Percentiles rank a stretch among this genome's conserved stretches.
These are phyloP conservation scores for Chiua virens DNA, from an alignment of 768 basidiomycete genomes.

Conservation along the genomic window DNA sequence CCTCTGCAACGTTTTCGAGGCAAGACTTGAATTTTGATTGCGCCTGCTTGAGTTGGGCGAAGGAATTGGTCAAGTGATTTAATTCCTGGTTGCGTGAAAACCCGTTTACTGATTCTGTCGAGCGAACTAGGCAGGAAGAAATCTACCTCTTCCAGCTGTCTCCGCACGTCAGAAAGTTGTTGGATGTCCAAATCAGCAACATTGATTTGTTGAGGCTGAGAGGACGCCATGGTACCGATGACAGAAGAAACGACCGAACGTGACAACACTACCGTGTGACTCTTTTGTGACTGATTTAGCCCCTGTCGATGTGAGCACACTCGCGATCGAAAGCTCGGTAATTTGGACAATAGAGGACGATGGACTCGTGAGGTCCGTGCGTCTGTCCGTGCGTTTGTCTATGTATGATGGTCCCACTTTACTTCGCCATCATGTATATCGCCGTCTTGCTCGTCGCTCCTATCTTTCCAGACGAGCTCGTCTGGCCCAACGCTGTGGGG, in stretches of 20 bases:
- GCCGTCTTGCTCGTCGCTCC: too few species aligned
- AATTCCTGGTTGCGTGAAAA: constrained; percentile 63
- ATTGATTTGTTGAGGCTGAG: constrained; percentile 68
- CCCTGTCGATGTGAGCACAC: constrained; percentile 1
- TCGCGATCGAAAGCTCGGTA: too few species aligned
- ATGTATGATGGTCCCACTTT: too few species aligned
- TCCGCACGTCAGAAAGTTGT: constrained; percentile 86
- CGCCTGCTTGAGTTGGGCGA: constrained; percentile 88
- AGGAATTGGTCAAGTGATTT: constrained; percentile 87
- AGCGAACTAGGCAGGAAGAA: not conserved
- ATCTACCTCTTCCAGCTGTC: constrained; percentile 87
- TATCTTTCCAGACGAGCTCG: too few species aligned
- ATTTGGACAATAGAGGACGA: too few species aligned
- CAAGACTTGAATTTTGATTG: constrained; percentile 91
- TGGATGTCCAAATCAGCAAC: constrained; percentile 80
- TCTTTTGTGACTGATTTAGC: constrained; percentile 5
- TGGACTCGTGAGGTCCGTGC: too few species aligned
- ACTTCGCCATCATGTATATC: too few species aligned
- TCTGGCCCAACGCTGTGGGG: too few species aligned
- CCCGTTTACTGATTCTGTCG: not conserved
- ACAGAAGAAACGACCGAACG: constrained; percentile 3
- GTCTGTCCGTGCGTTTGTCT: too few species aligned
- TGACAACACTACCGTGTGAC: constrained; percentile 10
- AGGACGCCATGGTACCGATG: constrained; percentile 33
- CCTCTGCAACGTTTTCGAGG: constrained; percentile 73